Evolutionary conservation across 805 yeast genomes (phyloP).

Genomic region (Myxozyma geophila): DNA sequence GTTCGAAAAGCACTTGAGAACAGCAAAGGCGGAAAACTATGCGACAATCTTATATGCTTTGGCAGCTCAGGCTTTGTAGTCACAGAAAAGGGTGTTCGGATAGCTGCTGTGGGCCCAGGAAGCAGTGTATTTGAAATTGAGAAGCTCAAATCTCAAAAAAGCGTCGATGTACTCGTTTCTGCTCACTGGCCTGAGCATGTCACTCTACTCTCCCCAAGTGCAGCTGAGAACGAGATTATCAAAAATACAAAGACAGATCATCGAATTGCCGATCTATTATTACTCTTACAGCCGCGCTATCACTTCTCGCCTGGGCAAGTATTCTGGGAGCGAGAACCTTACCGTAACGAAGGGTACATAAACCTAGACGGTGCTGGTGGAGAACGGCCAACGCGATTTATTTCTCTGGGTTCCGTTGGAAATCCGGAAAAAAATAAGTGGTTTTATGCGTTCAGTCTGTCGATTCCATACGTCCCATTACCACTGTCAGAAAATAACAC

Average conservation of each 20-base stretch:
- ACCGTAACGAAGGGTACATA: conserved; percentile 21
- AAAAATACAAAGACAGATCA: conserved; percentile 11
- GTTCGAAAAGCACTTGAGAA: conserved; percentile 7
- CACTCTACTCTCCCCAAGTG: conserved; percentile 25
- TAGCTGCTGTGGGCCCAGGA: conserved; percentile 22
- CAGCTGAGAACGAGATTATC: conserved; percentile 16
- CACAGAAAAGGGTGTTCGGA: conserved; percentile 25
- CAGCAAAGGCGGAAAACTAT: conserved; percentile 10
- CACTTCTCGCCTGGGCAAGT: conserved; percentile 33
- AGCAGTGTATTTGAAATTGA: conserved; percentile 27
- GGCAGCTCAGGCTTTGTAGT: conserved; percentile 21
- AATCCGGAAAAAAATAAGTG: conserved; percentile 57
- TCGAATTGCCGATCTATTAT: conserved; percentile 26
- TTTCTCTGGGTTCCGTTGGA: conserved; percentile 66
- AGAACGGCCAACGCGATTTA: conserved; percentile 57
- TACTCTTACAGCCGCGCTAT: conserved; percentile 35
- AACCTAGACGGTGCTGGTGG: conserved; percentile 16
- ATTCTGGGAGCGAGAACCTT: conserved; percentile 41
- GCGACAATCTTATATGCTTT: conserved; percentile 27
- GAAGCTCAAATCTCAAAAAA: conserved; percentile 21
- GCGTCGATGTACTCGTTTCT: conserved; percentile 36
- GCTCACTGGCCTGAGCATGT: conserved; percentile 37
- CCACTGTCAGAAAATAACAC: conserved; percentile 41
- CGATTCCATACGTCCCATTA: conserved; percentile 40
- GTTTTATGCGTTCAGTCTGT: conserved; percentile 72